phyloP scores from a whole-genome alignment of 345 rosid species.

The Eucalyptus erythrocorys region DNA sequence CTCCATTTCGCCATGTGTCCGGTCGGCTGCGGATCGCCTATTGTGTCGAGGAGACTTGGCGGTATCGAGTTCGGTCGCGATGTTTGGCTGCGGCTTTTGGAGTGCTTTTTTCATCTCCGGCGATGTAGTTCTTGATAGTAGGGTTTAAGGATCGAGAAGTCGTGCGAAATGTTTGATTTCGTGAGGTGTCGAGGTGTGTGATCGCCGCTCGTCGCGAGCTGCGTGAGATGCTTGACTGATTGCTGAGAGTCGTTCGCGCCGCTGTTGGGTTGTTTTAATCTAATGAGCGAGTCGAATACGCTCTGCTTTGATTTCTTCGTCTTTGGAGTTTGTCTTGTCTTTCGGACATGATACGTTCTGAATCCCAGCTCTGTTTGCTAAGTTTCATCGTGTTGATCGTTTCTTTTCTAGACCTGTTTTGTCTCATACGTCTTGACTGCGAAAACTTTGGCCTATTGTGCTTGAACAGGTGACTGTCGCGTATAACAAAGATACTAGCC shows the following conservation, averaged over 20 bases:
- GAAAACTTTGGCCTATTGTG: not conserved
- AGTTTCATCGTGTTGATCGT: not conserved
- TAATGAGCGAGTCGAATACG: not conserved
- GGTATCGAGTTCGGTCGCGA: not conserved
- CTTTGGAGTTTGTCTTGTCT: not conserved
- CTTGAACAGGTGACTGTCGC: conserved; percentile 76
- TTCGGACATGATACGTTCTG: too few species aligned
- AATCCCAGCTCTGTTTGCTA: not conserved
- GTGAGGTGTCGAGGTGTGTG: not conserved
- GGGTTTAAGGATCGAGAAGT: not conserved
- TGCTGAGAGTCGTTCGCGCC: not conserved
- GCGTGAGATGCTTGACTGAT: not conserved
- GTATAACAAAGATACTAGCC: conserved; percentile 83
- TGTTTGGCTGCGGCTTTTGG: not conserved
- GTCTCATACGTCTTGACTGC: not conserved
- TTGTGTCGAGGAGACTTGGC: not conserved
- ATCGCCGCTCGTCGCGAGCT: not conserved
- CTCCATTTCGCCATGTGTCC: not conserved
- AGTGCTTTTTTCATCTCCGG: not conserved
- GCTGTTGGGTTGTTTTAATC: not conserved
- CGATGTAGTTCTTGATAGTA: not conserved
- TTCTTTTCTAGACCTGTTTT: not conserved
- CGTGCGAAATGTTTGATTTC: not conserved
- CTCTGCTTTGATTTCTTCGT: not conserved
- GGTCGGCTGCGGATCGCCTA: not conserved